Conservation (phyloP, 306 rosid genomes). For the Leucaena leucocephala region DNA sequence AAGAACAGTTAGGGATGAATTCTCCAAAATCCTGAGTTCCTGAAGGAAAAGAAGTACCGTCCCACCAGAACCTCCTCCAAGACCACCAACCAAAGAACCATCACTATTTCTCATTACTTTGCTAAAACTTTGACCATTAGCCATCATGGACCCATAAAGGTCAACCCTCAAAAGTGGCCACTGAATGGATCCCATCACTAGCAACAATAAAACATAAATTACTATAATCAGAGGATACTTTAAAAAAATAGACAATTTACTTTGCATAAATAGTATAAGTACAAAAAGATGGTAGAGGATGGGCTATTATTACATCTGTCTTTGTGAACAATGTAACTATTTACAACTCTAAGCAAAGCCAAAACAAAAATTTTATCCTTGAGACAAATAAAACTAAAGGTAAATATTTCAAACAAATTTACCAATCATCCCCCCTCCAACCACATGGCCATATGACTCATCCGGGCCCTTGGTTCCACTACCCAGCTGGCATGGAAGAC, state of each 20-base stretch:
- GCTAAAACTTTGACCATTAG: constrained; percentile 89
- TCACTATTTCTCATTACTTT: constrained; percentile 52
- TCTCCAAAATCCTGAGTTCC: constrained; percentile 69
- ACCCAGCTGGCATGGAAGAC: constrained; percentile 96
- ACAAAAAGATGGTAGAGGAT: neutral
- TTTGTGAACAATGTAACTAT: neutral
- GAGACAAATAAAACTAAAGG: constrained; percentile 19
- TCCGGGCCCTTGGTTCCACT: constrained; percentile 92
- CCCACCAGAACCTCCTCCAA: constrained; percentile 98
- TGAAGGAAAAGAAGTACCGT: constrained; percentile 97
- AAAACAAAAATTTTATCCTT: constrained; percentile 23
- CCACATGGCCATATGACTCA: constrained; percentile 63
- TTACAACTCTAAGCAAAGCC: constrained; percentile 31
- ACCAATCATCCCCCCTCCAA: constrained; percentile 99
- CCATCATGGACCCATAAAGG: constrained; percentile 78
- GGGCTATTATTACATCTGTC: neutral
- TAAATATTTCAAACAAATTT: constrained; percentile 34
- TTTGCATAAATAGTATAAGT: constrained; percentile 23
- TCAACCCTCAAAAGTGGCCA: constrained; percentile 89
- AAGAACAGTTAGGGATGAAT: constrained; percentile 75
- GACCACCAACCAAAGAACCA: constrained; percentile 79
- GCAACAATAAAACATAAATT: constrained; percentile 42
- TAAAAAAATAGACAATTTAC: constrained; percentile 27
- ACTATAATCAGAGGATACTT: constrained; percentile 25
- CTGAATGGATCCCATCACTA: constrained; percentile 93